Conservation (phyloP, 345 rosid species). For the Pugionium cornutum region DNA sequence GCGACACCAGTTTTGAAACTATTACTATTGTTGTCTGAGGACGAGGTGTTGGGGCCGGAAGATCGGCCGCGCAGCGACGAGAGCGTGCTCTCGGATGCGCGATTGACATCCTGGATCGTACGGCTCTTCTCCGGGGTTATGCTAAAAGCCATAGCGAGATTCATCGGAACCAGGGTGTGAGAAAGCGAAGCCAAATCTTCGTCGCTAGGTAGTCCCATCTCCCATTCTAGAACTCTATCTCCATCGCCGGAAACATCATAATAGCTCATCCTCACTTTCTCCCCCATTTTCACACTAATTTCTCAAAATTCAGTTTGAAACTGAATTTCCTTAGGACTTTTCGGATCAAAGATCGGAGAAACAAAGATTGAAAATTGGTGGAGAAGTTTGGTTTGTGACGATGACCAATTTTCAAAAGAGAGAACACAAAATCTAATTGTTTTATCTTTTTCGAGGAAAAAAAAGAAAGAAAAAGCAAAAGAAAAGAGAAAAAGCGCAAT, state of each 20-base stretch:
- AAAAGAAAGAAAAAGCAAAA: slow-evolving; percentile 20
- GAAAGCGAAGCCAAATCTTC: slow-evolving; percentile 78
- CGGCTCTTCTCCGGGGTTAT: slow-evolving; percentile 60
- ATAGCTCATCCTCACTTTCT: slow-evolving; percentile 46
- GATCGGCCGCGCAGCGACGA: slow-evolving; percentile 49
- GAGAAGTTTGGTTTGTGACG: slow-evolving; percentile 43
- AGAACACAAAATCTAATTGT: not conserved
- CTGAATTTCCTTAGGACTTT: not conserved
- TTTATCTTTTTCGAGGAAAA: not conserved
- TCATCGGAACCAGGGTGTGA: slow-evolving; percentile 63
- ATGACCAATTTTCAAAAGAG: slow-evolving; percentile 29
- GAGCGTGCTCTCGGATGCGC: slow-evolving; percentile 69
- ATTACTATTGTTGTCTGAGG: slow-evolving; percentile 36
- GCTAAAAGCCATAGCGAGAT: slow-evolving; percentile 86
- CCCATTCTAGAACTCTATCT: slow-evolving; percentile 78
- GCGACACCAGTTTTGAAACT: slow-evolving; percentile 49
- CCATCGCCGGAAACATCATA: slow-evolving; percentile 49
- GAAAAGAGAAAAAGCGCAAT: slow-evolving; percentile 53
- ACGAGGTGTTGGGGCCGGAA: slow-evolving; percentile 22
- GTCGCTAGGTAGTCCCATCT: slow-evolving; percentile 69
- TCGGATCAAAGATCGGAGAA: slow-evolving; percentile 23
- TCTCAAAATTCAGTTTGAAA: not conserved
- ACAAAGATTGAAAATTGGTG: slow-evolving; percentile 16
- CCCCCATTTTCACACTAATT: slow-evolving; percentile 38
- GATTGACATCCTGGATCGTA: slow-evolving; percentile 63